Evolutionary conservation across 2,329 filamentous ascomycete genomes (phyloP), one percentile per base, ranked within the genome.

Genomic region (Amauroascus verrucosus): DNA sequence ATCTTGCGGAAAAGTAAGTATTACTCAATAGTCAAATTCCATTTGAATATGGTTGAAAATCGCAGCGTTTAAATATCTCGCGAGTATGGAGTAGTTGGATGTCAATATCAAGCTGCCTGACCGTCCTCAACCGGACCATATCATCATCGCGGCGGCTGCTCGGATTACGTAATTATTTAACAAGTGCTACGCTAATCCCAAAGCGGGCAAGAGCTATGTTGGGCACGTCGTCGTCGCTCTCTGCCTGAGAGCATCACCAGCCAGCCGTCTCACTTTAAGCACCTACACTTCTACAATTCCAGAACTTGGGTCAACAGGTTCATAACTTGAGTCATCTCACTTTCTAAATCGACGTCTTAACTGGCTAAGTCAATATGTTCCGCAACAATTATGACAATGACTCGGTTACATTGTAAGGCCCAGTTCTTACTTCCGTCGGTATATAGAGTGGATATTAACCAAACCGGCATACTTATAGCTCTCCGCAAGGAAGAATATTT

Each of bases 301-400:
- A 8, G n/a, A 33, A 18, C 53, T 48, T 47, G 14, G 24, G n/a
- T 14, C 6, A 8, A 8, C 24, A 33, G 7, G 45, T 6, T 11
- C 16, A 35, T 3, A 35, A 14, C 6, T 14, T 14, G n/a, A n/a
- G 8, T 6, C 7, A 24, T 32, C 11, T 20, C 7, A 20, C 14
- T 26, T 8, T 5, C 22, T 38, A 3, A 13, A 16, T 20, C 45
- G 24, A 14, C n/a, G 8, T 18, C 28, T 33, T 16, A 16, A 11
- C n/a, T 6, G 20, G 24, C 26, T 51, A 45, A 18, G 30, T 24
- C 79, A 83, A 67, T 67, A 97, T 98, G 93, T 98, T 98, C 77
- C 83, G 93, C 75, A 98, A 98, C 80, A 97, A 97, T 76, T 98
- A 98, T 80, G 93, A 98, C 78, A 98, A 98, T 83, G 93, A 98